Evolutionary conservation across 2,329 filamentous ascomycete species (phyloP).

Genomic region (Teratosphaeria nubilosa): DNA sequence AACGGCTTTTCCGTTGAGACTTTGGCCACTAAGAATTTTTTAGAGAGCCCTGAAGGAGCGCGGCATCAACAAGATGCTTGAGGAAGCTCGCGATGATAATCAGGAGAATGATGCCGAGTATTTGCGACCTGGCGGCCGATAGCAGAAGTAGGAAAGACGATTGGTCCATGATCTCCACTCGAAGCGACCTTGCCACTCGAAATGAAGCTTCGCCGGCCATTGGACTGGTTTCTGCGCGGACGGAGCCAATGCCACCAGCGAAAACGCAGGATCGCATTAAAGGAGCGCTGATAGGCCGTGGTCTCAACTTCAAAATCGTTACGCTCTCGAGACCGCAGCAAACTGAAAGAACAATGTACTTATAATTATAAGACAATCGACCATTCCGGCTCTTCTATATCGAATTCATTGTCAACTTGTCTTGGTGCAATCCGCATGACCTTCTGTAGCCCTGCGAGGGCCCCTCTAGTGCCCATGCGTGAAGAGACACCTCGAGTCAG

Average conservation of each 20-base stretch:
- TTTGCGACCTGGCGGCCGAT: slow-evolving; percentile 38
- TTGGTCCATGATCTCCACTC: neutral
- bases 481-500: no score
- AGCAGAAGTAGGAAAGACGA: neutral
- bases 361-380: no score
- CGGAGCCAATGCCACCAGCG: neutral
- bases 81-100: slow-evolving; percentile 81
- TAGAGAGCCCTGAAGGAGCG: slow-evolving; percentile 78
- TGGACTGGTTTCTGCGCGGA: neutral
- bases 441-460: no score
- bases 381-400: no score
- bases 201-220: neutral
- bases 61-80: slow-evolving; percentile 86
- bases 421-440: no score
- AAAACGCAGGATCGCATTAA: neutral
- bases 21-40: neutral
- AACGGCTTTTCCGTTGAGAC: neutral
- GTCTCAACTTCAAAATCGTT: no score
- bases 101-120: slow-evolving; percentile 74
- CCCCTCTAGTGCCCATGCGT: no score
- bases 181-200: neutral
- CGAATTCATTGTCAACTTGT: no score
- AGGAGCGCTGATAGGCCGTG: neutral
- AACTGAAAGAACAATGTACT: no score
- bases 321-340: no score